Base-by-base conservation (phyloP, 1,284 basidiomycete species). In the Ganoderma sp. region DNA sequence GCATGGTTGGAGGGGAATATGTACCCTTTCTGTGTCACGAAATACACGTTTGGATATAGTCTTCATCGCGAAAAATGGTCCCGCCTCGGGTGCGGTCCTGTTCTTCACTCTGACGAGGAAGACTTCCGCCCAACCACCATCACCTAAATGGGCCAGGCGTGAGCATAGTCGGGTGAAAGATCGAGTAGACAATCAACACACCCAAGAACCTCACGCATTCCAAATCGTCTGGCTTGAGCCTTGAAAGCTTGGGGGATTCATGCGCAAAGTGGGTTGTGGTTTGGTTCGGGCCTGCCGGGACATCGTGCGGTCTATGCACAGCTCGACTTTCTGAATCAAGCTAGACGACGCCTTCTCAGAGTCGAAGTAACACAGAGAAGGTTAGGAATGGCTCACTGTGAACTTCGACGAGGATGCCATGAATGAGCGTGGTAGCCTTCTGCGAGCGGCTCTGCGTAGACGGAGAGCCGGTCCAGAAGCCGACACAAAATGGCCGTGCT, bases 41-140 rank as follows among this genome's bases (percentile, higher is more conserved):
- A 79, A 73, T 2, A 73, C 63, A 39, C 75, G 77, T 73, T 83
- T 84, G 32, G 73, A 75, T 17, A 82, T 67, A 0, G 79, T 76
- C 70, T 87, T 87, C 67, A 87, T 64, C 1, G 85, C 84, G 64
- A 85, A 76, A 8, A 74, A 37, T 8, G 76, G 71, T 14, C 78
- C 78, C 4, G 77, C 72, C 12, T 68, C 74, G 60, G 83, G 81
- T 14, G 78, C 65, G 19, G 63, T 37, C 68, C 70, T 73, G 22
- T 75, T 66, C 69, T 67, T 5, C 43, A 76, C 75, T 8, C 73
- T 78, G n/a, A 82, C 84, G 5, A 85, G 76, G n/a, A 84, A 73
- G 15, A 85, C 85, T 19, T 65, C 66, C 39, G 70, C 68, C 68
- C 67, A 70, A 4, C 65, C 62, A 1, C 72, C 72, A 14, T 42